Evolutionary conservation across 768 basidiomycete genomes (phyloP), one percentile per base, ranked within the genome.

Genomic region (Panus rudis): DNA sequence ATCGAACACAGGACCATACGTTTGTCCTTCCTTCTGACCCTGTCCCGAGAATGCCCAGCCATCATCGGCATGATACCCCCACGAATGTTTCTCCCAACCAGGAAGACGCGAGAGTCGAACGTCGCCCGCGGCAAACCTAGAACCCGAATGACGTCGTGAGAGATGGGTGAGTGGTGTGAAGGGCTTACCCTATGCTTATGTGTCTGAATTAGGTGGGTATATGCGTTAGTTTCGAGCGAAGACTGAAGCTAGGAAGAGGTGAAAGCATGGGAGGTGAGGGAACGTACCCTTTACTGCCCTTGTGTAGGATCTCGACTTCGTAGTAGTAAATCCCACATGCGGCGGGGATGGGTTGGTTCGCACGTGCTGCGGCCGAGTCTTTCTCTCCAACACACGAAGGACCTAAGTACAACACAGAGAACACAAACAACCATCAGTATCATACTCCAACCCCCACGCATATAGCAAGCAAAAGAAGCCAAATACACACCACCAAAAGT

Each of bases 291-390:
- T 84, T 87, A 32, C 75, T 69, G 10, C 86, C 84, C 56, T 87
- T 87, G 58, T 84, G 79, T 5, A 84, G 59, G 35, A 98, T 78
- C 53, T 86, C 79, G 4, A 92, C 79, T 67, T 99, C 94, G 58
- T 84, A 99, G 62, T 98, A 99, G 58, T 90, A 94, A 42, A 98
- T 80, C 19, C 93, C 96, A 53, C 87, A 87, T 10, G 84, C 81
- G 1, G 82, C 71, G 2, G 93, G 93, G 37, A 94, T 84, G 1
- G 84, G 76, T 50, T 78, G 67, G 33, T 75, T 76, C 1, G 93
- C 81, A 39, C 91, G 76, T 4, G 87, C 85, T 31, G 92, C 73
- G 10, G 89, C 88, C 0, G 91, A 90, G 43, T 94, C 92, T 46
- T 79, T 79, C 43, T 92, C 89, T 11, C 77, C 78, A 40, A 63